phyloP scores from a whole-genome alignment of 768 basidiomycete genomes.

The Suillus fuscotomentosus region DNA sequence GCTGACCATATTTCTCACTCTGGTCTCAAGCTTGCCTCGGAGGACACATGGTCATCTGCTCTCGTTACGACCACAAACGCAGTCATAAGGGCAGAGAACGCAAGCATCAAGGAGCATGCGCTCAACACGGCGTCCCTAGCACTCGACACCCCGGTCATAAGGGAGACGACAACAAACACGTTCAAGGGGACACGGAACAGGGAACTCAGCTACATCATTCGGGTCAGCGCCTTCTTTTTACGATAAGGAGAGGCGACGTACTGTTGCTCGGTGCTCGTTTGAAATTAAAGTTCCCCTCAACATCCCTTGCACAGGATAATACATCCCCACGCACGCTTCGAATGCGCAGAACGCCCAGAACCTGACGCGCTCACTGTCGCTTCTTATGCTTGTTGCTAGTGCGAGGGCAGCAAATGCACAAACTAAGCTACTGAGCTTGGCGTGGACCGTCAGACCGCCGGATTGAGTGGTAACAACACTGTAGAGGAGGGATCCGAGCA shows the following conservation, averaged over 20 bases:
- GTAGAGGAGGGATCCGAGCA: slow-evolving; percentile 74
- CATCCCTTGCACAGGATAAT: slow-evolving; percentile 79
- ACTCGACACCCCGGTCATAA: slow-evolving; percentile 66
- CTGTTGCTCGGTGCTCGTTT: slow-evolving; percentile 74
- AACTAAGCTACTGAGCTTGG: slow-evolving; percentile 62
- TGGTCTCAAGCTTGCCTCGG: slow-evolving; percentile 20
- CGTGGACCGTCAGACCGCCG: slow-evolving; percentile 50
- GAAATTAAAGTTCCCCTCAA: slow-evolving; percentile 62
- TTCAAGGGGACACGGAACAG: slow-evolving; percentile 77
- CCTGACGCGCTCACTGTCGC: slow-evolving; percentile 44
- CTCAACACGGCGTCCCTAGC: slow-evolving; percentile 61
- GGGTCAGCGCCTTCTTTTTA: slow-evolving; percentile 3
- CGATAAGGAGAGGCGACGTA: slow-evolving; percentile 30
- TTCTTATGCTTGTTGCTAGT: slow-evolving; percentile 48
- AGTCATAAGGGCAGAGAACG: slow-evolving; percentile 59
- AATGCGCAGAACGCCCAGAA: slow-evolving; percentile 77
- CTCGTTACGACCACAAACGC: slow-evolving; percentile 44
- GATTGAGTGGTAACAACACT: slow-evolving; percentile 41
- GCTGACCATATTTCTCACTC: slow-evolving; percentile 8
- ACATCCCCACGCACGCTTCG: slow-evolving; percentile 77
- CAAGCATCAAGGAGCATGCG: slow-evolving; percentile 55
- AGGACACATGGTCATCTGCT: slow-evolving; percentile 21
- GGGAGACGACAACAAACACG: slow-evolving; percentile 66
- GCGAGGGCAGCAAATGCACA: slow-evolving; percentile 59
- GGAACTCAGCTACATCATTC: slow-evolving; percentile 50